These are phyloP conservation scores for Cutaneotrichosporon cutaneum DNA, from an alignment of 1,284 basidiomycete genomes.

Conservation along the genomic window DNA sequence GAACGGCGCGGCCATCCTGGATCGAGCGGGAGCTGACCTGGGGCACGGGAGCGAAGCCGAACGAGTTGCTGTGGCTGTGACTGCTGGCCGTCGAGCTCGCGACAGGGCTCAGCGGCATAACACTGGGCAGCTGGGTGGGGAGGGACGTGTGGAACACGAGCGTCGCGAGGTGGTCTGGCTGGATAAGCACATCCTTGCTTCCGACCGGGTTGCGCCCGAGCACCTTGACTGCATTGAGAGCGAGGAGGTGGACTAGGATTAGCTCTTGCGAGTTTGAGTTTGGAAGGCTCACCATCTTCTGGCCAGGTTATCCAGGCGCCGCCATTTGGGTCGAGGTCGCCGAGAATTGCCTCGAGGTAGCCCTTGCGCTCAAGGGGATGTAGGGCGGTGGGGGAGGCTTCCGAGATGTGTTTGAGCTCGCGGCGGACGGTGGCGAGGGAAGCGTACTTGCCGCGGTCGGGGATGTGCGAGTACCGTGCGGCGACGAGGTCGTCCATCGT, in stretches of 20 bases:
- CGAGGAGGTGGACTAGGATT: slow-evolving; percentile 47
- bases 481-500: slow-evolving; percentile 2
- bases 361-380: slow-evolving; percentile 47
- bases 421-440: background rate
- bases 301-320: slow-evolving; percentile 49
- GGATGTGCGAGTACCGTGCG: slow-evolving; percentile 3
- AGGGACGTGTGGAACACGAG: slow-evolving; percentile 40
- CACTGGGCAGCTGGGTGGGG: slow-evolving; percentile 17
- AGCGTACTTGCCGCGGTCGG: background rate
- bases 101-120: background rate
- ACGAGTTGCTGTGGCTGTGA: background rate
- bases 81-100: background rate
- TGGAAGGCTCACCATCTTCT: slow-evolving; percentile 31
- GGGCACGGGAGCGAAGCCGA: background rate
- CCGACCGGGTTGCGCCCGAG: slow-evolving; percentile 70
- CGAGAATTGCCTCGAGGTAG: slow-evolving; percentile 60
- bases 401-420: slow-evolving; percentile 18
- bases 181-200: slow-evolving; percentile 62
- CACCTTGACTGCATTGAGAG: slow-evolving; percentile 70
- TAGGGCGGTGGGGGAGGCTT: slow-evolving; percentile 54
- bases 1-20: background rate
- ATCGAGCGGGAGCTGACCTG: background rate
- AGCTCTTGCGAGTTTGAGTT: slow-evolving; percentile 10
- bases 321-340: slow-evolving; percentile 60
- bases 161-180: slow-evolving; percentile 27